Base-by-base conservation (phyloP, 306 rosid genomes). In the Sechiopsis laciniata region DNA sequence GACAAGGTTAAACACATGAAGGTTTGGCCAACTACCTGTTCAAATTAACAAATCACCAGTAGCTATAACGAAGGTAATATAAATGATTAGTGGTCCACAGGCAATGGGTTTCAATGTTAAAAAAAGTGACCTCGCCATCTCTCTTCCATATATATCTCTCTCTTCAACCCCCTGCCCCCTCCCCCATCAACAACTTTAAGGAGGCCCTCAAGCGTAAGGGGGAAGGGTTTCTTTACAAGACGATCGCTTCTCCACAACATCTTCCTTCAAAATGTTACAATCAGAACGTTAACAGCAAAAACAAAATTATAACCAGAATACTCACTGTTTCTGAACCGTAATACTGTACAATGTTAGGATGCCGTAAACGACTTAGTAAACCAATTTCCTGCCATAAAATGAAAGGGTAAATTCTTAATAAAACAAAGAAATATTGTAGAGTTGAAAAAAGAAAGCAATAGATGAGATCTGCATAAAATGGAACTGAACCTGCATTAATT, bases 301-400 rank as follows among this genome's bases (percentile, higher is more conserved):
- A 61, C 48, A 59, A 78, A 58, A 66, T 48, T 57, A 74, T 35
- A 74, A 76, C 42, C 71, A 46, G 42, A 82, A 55, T 69, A 73
- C 99, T 86, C 83, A 94, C 99, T 52, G 95, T 67, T 79, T 89
- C 92, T 75, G 96, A 84, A 57, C 97, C 99, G 84, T 87, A 86
- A 81, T 94, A 94, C 86, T 86, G 97, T 80, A 94, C 99, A 32
- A 94, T 94, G 81, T 94, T 94, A 51, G 91, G 99, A 86, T 94
- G 99, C 76, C 90, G 84, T 76, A 94, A 82, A 76, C 99, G 97
- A 82, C 99, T 91, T 74, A 94, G 79, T 61, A 94, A 82, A 85
- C 86, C 52, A 82, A 94, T 82, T 94, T 91, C 99, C 99, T 94
- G 94, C 77, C 77, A 69, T 50, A 50, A 20, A 46, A 51, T 69